Percentiles rank a stretch among this genome's conserved stretches.
Evolutionary conservation across 2,329 filamentous ascomycete genomes (phyloP).

Genomic region (Fusarium heterosporum): DNA sequence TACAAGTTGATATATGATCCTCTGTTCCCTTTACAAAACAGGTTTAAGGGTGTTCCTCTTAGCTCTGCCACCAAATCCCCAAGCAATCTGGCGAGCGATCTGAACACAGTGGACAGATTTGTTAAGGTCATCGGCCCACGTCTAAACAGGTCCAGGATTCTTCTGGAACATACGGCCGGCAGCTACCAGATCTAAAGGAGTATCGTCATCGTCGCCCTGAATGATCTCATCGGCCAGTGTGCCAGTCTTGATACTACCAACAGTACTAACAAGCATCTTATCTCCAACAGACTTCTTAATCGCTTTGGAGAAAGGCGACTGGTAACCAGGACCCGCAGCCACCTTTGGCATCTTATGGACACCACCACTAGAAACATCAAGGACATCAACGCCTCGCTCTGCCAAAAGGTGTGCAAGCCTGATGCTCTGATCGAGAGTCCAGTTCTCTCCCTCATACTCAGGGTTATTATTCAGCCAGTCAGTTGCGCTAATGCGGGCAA

Average conservation of each 20-base stretch:
- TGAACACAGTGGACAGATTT: background rate
- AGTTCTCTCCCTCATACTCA: slow-evolving; percentile 68
- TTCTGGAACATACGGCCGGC: background rate
- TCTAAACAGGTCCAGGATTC: background rate
- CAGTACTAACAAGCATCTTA: background rate
- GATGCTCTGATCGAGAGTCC: slow-evolving; percentile 74
- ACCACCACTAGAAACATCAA: slow-evolving; percentile 70
- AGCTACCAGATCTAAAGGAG: background rate
- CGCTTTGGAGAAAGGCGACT: background rate
- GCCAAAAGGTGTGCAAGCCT: slow-evolving; percentile 72
- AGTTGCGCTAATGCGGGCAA: too few species aligned
- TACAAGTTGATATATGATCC: too few species aligned
- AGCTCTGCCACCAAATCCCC: background rate
- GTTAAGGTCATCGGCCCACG: background rate
- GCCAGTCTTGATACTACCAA: background rate
- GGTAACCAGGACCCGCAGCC: background rate
- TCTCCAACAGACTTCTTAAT: background rate
- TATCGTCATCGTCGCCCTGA: background rate
- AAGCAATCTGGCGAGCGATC: background rate
- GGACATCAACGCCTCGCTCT: slow-evolving; percentile 75
- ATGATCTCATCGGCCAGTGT: background rate
- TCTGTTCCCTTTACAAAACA: too few species aligned
- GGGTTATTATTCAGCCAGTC: too few species aligned
- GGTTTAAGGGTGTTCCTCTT: background rate
- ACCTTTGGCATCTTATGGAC: background rate